These are phyloP conservation scores for Coleophoma crateriformis DNA, from an alignment of 2,329 filamentous ascomycete genomes.

Conservation along the genomic window DNA sequence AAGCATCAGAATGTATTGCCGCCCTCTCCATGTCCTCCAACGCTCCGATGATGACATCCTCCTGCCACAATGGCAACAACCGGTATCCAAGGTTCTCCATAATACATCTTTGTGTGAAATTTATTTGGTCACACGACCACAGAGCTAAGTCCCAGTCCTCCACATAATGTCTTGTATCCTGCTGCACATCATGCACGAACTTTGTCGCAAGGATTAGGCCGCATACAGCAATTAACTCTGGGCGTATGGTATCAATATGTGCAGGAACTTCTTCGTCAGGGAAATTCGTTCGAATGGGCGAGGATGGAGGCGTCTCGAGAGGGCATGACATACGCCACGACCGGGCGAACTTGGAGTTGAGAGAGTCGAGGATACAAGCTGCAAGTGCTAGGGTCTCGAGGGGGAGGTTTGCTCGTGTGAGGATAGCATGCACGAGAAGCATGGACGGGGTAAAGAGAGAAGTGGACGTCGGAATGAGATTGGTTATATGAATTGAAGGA, in stretches of 20 bases:
- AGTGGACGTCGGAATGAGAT: constrained; percentile 58
- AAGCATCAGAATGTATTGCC: constrained; percentile 22
- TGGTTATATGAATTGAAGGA: constrained; percentile 60
- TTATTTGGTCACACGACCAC: constrained; percentile 59
- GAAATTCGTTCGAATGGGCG: constrained; percentile 23
- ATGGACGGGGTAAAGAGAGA: constrained; percentile 55
- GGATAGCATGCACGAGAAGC: constrained; percentile 52
- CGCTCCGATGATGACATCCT: constrained; percentile 50
- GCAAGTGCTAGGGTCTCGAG: constrained; percentile 59
- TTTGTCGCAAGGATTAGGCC: constrained; percentile 61
- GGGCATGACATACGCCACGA: constrained; percentile 57
- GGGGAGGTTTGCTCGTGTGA: constrained; percentile 50
- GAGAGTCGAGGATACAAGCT: constrained; percentile 61
- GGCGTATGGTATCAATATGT: constrained; percentile 56
- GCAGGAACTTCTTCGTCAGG: constrained; percentile 3
- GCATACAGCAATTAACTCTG: constrained; percentile 58
- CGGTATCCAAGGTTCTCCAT: constrained; percentile 60
- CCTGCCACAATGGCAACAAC: constrained; percentile 54
- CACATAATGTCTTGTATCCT: constrained; percentile 47
- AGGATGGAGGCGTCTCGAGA: constrained; percentile 28
- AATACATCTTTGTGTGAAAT: constrained; percentile 57
- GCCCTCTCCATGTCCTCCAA: constrained; percentile 61
- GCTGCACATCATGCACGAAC: constrained; percentile 56
- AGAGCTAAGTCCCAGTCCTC: constrained; percentile 45
- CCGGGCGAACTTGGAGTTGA: constrained; percentile 56